Conservation (phyloP, 768 basidiomycete species). For the Termitomyces sp. region DNA sequence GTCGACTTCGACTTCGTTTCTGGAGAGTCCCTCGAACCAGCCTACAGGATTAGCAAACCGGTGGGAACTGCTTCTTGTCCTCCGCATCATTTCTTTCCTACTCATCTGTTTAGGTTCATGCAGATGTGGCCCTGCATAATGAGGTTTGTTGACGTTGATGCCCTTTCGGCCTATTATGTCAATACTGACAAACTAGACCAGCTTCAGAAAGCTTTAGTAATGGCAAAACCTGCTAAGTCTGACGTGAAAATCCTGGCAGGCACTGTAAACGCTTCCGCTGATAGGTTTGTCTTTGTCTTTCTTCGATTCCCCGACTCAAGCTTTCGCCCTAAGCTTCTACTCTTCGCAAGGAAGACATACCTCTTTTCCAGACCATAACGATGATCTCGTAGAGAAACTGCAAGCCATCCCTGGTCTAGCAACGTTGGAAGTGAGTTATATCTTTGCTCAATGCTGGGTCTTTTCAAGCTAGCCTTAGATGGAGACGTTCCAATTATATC, state of each 20-base stretch:
- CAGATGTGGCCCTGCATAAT: conserved; percentile 49
- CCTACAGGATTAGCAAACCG: conserved; percentile 67
- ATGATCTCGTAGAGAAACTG: conserved; percentile 53
- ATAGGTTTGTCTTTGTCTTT: conserved; percentile 44
- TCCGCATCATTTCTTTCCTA: background rate
- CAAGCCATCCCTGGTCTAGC: conserved; percentile 48
- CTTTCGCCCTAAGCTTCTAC: conserved; percentile 56
- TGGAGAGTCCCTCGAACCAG: conserved; percentile 32
- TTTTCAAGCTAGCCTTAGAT: conserved; percentile 41
- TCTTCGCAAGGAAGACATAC: conserved; percentile 83
- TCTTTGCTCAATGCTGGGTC: background rate
- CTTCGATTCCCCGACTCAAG: background rate
- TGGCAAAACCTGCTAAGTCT: conserved; percentile 36
- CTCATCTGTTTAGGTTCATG: conserved; percentile 40
- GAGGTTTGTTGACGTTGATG: conserved; percentile 34
- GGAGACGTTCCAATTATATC: conserved; percentile 81
- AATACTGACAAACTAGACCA: conserved; percentile 18
- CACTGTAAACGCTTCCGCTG: conserved; percentile 72
- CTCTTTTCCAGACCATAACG: conserved; percentile 74
- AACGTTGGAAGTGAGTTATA: conserved; percentile 60
- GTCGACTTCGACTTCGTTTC: conserved; percentile 71
- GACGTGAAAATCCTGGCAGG: conserved; percentile 34
- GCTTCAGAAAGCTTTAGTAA: conserved; percentile 42
- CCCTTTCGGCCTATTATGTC: background rate
- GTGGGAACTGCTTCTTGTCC: conserved; percentile 26